phyloP scores from a whole-genome alignment of 176 grass and related monocot genomes.

The Oryza nivara region DNA sequence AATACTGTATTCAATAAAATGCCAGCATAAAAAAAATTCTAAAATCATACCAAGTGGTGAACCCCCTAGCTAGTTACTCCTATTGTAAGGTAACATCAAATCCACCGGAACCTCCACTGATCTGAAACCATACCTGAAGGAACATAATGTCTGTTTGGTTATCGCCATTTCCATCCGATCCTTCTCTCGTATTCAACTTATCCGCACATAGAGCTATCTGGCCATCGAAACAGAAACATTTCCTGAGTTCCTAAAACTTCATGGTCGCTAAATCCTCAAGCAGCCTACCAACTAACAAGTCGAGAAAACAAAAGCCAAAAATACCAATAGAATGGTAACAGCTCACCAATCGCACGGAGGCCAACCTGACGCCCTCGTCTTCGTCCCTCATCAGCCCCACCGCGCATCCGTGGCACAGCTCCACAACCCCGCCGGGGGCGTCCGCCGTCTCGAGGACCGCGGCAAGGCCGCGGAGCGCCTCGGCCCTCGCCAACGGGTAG shows the following conservation, averaged over 20 bases:
- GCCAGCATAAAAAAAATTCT: background rate
- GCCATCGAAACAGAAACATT: conserved; percentile 14
- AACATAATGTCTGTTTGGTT: conserved; percentile 66
- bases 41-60: background rate
- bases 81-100: background rate
- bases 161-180: conserved; percentile 11
- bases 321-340: background rate
- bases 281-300: conserved; percentile 7
- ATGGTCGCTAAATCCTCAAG: background rate
- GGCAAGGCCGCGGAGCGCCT: conserved; percentile 59
- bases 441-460: conserved; percentile 52
- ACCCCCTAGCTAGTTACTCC: background rate
- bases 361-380: conserved; percentile 60
- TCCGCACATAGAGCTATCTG: conserved; percentile 64
- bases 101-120: background rate
- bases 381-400: conserved; percentile 62
- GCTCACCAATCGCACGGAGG: conserved; percentile 71
- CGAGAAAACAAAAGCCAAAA: conserved; percentile 10
- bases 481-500: conserved; percentile 61
- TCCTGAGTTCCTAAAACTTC: background rate
- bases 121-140: conserved; percentile 58
- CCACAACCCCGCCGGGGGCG: conserved; percentile 24
- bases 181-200: conserved; percentile 48
- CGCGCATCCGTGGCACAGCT: conserved; percentile 52
- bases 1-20: background rate